Base-by-base conservation (phyloP, 805 yeast genomes). In the Tetrapisispora nanseiensis region DNA sequence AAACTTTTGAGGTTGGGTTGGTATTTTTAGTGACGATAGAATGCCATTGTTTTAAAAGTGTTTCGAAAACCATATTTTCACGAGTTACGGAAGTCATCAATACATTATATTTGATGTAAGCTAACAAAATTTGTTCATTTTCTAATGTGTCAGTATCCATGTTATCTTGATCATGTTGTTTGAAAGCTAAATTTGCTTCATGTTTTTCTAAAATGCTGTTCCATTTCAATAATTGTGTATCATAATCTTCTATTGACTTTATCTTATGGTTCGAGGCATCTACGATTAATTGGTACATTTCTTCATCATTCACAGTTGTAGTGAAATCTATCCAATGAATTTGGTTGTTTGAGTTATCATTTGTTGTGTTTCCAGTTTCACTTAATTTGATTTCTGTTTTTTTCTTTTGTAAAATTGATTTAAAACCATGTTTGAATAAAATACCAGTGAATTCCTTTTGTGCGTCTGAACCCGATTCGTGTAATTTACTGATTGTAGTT, bases 91-190 rank as follows among this genome's bases (percentile, higher is more conserved):
- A 76, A 27, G 82, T 72, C 44, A 82, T 66, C 36, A 82, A 63
- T 47, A 75, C 66, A 51, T 78, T 74, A 65, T 82, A 90, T 52
- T 76, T 78, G 52, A 87, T 75, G 61, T 73, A 90, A 0, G 96
- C 83, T 43, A 77, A 66, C 33, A 87, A 62, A 48, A 90, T 78
- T 54, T 87, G 85, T 46, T 80, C 74, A 50, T 80, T 76, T 59
- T 86, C 86, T 35, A 35, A 26, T 6, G 23, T 23, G 8, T 35
- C 38, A 16, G 38, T 35, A 37, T 74, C 75, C 32, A 31, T 75
- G 39, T 75, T 78, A 35, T 70, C 74, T 42, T 74, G 81, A 19
- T 56, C 62, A 31, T 61, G 67, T 37, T 70, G 73, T 13, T 66
- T 72, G 41, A 56, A 57, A 38, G 59, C 64, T 47, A 76, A 72